Evolutionary conservation across 2,329 filamentous ascomycete genomes (phyloP).

Genomic region (Penicillium sp.): DNA sequence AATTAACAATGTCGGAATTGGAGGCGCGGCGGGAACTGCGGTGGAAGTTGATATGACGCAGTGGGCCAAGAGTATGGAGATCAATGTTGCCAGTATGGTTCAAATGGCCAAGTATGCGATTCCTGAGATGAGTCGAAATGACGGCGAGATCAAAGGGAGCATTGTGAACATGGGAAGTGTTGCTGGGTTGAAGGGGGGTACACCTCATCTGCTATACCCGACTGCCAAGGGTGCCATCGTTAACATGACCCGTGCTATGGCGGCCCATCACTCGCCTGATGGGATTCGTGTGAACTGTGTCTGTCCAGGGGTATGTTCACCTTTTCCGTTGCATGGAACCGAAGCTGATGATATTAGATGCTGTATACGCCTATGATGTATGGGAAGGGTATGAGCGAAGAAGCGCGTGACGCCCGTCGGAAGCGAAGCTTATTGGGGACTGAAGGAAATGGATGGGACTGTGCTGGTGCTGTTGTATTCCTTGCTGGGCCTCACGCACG

Average conservation of each 20-base stretch:
- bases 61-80: conserved; percentile 58
- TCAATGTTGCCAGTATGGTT: conserved; percentile 67
- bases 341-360: conserved; percentile 34
- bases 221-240: conserved; percentile 56
- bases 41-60: conserved; percentile 59
- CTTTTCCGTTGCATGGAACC: not conserved
- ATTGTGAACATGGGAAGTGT: conserved; percentile 62
- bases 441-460: conserved; percentile 57
- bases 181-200: conserved; percentile 52
- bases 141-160: conserved; percentile 39
- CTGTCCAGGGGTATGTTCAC: conserved; percentile 45
- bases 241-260: conserved; percentile 59
- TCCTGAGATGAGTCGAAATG: conserved; percentile 59
- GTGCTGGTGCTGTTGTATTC: conserved; percentile 52
- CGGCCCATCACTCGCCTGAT: conserved; percentile 53
- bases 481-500: conserved; percentile 54
- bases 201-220: conserved; percentile 55
- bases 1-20: conserved; percentile 64
- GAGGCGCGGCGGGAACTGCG: conserved; percentile 60
- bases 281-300: conserved; percentile 58
- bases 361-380: conserved; percentile 60
- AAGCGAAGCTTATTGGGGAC: conserved; percentile 54
- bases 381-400: conserved; percentile 50
- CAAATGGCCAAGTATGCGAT: conserved; percentile 63
- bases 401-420: conserved; percentile 50